Evolutionary conservation across 768 basidiomycete genomes (phyloP).

Genomic region (Tremella mesenterica): DNA sequence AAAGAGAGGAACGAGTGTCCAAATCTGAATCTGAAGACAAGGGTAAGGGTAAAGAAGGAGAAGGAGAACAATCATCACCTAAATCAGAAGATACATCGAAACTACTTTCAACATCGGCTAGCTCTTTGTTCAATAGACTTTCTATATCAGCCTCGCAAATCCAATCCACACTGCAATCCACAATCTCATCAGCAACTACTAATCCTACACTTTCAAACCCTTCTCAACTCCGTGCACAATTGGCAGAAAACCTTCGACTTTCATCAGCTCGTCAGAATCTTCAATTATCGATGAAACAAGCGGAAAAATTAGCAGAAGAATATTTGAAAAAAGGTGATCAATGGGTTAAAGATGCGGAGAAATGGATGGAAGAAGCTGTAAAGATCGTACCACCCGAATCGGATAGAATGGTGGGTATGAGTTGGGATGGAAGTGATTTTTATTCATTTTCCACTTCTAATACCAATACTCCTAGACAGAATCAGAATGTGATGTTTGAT

Average conservation of each 20-base stretch:
- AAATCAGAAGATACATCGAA: neutral
- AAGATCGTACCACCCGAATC: conserved; percentile 82
- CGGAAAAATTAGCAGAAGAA: conserved; percentile 59
- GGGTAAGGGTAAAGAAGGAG: conserved; percentile 25
- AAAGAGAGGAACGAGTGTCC: conserved; percentile 14
- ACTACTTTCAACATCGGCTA: neutral
- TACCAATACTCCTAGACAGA: conserved; percentile 17
- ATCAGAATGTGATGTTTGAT: conserved; percentile 16
- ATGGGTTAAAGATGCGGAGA: conserved; percentile 49
- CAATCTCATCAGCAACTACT: conserved; percentile 19
- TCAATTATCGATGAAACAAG: conserved; percentile 50
- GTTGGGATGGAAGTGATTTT: conserved; percentile 81
- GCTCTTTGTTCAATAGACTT: conserved; percentile 21
- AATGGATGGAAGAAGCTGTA: conserved; percentile 71
- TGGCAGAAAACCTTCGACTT: conserved; percentile 36
- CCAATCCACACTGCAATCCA: conserved; percentile 25
- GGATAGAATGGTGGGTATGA: conserved; percentile 46
- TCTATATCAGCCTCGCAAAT: conserved; percentile 27
- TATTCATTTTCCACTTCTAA: conserved; percentile 60
- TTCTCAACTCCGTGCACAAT: conserved; percentile 18
- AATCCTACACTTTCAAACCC: conserved; percentile 30
- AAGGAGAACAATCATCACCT: neutral
- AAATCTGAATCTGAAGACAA: conserved; percentile 29
- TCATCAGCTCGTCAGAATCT: conserved; percentile 58
- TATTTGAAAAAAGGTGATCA: conserved; percentile 59